Evolutionary conservation across 768 basidiomycete genomes (phyloP).

Genomic region (Suillus luteus): DNA sequence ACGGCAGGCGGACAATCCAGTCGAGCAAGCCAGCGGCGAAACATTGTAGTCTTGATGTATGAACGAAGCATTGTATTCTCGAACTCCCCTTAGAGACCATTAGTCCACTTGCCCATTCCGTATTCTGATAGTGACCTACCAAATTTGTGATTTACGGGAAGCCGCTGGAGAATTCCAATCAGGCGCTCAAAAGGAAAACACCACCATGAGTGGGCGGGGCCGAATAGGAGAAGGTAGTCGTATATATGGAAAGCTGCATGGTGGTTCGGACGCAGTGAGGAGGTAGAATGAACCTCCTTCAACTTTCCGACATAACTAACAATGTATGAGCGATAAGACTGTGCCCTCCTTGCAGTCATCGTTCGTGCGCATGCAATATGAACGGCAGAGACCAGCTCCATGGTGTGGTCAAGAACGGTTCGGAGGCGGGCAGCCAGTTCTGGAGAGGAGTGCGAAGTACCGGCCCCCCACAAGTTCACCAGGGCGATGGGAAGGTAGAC

Average conservation of each 20-base stretch:
- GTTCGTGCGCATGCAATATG: constrained; percentile 20
- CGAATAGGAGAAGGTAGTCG: constrained; percentile 37
- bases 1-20: constrained; percentile 14
- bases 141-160: constrained; percentile 35
- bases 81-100: constrained; percentile 9
- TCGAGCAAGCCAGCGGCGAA: constrained; percentile 14
- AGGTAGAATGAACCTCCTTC: constrained; percentile 22
- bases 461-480: too few relatives aligned
- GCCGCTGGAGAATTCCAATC: constrained; percentile 39
- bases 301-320: constrained; percentile 22
- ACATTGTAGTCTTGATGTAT: constrained; percentile 19
- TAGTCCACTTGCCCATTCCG: constrained; percentile 3
- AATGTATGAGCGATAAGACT: constrained; percentile 19
- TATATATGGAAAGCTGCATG: constrained; percentile 34
- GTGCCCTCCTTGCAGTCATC: constrained; percentile 11
- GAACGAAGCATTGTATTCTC: constrained; percentile 15
- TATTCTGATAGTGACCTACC: constrained; percentile 21
- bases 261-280: constrained; percentile 24
- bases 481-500: too few relatives aligned
- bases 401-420: constrained; percentile 28
- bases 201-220: constrained; percentile 43
- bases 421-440: background rate
- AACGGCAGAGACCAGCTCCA: constrained; percentile 31
- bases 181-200: constrained; percentile 39
- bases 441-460: background rate